Percentiles rank a stretch among this genome's conserved stretches.
phyloP scores from a whole-genome alignment of 2,329 filamentous ascomycete species.

The Calcarisporium arbuscula region DNA sequence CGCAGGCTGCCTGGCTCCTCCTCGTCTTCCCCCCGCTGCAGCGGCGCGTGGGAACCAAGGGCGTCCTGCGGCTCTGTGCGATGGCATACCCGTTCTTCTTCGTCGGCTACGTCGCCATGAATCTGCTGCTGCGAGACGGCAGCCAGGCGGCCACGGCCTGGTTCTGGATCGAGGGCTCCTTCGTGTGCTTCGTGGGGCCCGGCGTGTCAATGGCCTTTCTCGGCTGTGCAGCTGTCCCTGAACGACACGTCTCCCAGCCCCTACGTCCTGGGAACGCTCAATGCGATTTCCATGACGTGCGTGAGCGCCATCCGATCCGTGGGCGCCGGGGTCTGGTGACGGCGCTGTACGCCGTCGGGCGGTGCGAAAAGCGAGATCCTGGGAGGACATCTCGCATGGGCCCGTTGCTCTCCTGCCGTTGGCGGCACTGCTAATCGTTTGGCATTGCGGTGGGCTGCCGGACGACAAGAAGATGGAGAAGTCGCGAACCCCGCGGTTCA shows the following conservation, averaged over 20 bases:
- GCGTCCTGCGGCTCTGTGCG: slow-evolving; percentile 52
- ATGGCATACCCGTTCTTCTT: slow-evolving; percentile 59
- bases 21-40: slow-evolving; percentile 65
- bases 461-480: slow-evolving; percentile 16
- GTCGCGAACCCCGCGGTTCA: too few species aligned
- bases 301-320: slow-evolving; percentile 58
- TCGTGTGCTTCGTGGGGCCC: slow-evolving; percentile 46
- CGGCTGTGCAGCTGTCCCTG: slow-evolving; percentile 62
- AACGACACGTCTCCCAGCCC: slow-evolving; percentile 67
- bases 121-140: slow-evolving; percentile 35
- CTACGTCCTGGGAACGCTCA: slow-evolving; percentile 61
- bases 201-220: slow-evolving; percentile 66
- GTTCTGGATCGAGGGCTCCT: slow-evolving; percentile 49
- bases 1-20: slow-evolving; percentile 67
- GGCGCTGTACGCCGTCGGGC: slow-evolving; percentile 61
- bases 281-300: slow-evolving; percentile 54
- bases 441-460: too few species aligned
- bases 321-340: slow-evolving; percentile 59
- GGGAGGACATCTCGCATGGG: slow-evolving; percentile 47
- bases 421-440: too few species aligned
- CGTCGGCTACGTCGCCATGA: slow-evolving; percentile 47
- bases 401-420: too few species aligned
- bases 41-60: slow-evolving; percentile 57
- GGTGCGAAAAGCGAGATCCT: slow-evolving; percentile 56
- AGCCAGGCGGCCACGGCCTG: slow-evolving; percentile 24